Conservation (phyloP, 306 rosid species). For the Acacia melanoxylon region DNA sequence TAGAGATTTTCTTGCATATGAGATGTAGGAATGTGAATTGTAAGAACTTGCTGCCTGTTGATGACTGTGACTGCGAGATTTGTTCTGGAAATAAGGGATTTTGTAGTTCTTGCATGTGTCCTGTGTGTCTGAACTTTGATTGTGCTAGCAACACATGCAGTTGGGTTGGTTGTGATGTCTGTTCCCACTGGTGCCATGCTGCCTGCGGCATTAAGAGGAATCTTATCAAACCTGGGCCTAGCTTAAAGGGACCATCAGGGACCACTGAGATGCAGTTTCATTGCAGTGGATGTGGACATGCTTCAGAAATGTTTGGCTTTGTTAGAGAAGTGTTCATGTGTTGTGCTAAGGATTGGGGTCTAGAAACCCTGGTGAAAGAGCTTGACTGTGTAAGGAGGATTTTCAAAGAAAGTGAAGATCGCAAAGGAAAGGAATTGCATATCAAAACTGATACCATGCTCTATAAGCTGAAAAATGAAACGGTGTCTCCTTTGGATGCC, state of each 20-base stretch:
- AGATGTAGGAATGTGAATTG: slow-evolving; percentile 84
- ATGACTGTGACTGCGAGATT: slow-evolving; percentile 95
- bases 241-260: slow-evolving; percentile 90
- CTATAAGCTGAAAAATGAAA: slow-evolving; percentile 65
- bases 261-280: slow-evolving; percentile 92
- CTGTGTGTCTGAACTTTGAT: slow-evolving; percentile 91
- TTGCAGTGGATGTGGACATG: slow-evolving; percentile 87
- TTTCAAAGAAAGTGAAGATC: slow-evolving; percentile 84
- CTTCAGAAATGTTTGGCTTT: slow-evolving; percentile 98
- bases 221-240: slow-evolving; percentile 86
- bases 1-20: slow-evolving; percentile 74
- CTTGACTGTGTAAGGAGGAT: slow-evolving; percentile 87
- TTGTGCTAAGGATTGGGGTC: slow-evolving; percentile 95
- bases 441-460: slow-evolving; percentile 65
- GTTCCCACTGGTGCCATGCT: slow-evolving; percentile 99
- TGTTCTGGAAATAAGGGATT: slow-evolving; percentile 85
- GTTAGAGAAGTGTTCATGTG: slow-evolving; percentile 85
- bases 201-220: slow-evolving; percentile 84
- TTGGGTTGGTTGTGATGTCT: slow-evolving; percentile 98
- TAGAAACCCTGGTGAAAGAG: slow-evolving; percentile 81
- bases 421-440: slow-evolving; percentile 87
- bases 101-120: slow-evolving; percentile 96
- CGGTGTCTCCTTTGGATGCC: slow-evolving; percentile 80
- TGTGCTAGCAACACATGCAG: slow-evolving; percentile 92
- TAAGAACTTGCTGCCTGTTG: slow-evolving; percentile 77